Percentiles rank a stretch among this genome's conserved stretches.
Evolutionary conservation across 1,139 yeast genomes (phyloP).

Genomic region (Yamadazyma dendronema): DNA sequence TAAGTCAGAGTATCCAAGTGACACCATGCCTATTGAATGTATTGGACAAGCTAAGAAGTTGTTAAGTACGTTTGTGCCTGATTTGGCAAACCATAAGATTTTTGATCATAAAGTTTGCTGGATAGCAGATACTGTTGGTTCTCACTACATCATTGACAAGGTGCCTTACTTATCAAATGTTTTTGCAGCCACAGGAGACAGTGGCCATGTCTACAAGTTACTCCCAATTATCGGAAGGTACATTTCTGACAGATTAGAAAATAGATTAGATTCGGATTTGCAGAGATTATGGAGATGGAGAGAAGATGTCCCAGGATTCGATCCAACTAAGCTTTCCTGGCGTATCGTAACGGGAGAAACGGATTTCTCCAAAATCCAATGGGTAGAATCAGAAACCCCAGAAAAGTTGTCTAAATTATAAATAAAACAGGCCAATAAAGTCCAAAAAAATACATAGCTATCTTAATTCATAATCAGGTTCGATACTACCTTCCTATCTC

Average conservation of each 20-base stretch:
- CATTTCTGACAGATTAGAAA: conserved; percentile 26
- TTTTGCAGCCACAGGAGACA: conserved; percentile 40
- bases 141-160: conserved; percentile 41
- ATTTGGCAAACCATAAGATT: conserved; percentile 31
- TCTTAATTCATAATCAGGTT: background rate
- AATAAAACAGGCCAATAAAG: background rate
- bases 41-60: conserved; percentile 11
- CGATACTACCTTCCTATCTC: no score
- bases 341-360: conserved; percentile 23
- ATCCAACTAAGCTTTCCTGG: conserved; percentile 29
- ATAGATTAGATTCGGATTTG: conserved; percentile 19
- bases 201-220: conserved; percentile 32
- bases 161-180: conserved; percentile 30
- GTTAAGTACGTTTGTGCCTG: conserved; percentile 27
- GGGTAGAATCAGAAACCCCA: conserved; percentile 12
- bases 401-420: background rate
- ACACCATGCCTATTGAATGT: conserved; percentile 32
- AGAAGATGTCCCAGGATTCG: conserved; percentile 16
- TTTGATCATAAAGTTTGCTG: conserved; percentile 42
- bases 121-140: conserved; percentile 45
- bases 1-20: conserved; percentile 24
- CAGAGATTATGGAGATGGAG: conserved; percentile 32
- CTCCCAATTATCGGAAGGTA: conserved; percentile 29
- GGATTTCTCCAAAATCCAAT: conserved; percentile 27
- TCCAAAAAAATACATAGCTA: no score